phyloP scores from a whole-genome alignment of 2,329 filamentous ascomycete species.

The Didymella exigua region DNA sequence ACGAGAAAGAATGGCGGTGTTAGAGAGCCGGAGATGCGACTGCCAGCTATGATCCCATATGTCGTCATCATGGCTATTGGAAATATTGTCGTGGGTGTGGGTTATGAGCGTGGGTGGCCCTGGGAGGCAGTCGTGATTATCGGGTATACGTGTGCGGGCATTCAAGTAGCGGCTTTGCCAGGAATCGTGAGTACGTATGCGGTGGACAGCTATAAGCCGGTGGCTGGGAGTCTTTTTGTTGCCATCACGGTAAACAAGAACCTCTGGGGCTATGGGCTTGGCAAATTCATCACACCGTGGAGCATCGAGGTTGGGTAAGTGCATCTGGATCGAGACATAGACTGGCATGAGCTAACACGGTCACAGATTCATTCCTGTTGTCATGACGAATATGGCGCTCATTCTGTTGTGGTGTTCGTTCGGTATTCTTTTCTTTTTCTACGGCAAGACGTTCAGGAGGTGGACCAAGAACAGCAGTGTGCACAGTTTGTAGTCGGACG shows the following conservation, averaged over 20 bases:
- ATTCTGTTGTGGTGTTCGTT: conserved; percentile 60
- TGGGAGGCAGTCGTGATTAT: conserved; percentile 64
- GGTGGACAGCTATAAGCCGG: conserved; percentile 68
- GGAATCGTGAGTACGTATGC: conserved; percentile 65
- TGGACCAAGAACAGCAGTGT: conserved; percentile 63
- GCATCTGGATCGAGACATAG: too few species aligned
- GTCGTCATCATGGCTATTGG: conserved; percentile 62
- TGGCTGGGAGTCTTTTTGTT: conserved; percentile 65
- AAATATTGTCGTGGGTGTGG: conserved; percentile 61
- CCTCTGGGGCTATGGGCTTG: conserved; percentile 66
- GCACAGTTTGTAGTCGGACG: conserved; percentile 53
- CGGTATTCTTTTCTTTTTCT: conserved; percentile 62
- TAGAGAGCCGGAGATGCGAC: conserved; percentile 64
- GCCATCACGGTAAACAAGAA: conserved; percentile 69
- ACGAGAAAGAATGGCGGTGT: conserved; percentile 61
- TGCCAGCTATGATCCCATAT: conserved; percentile 63
- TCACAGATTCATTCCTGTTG: conserved; percentile 55
- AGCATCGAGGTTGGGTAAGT: conserved; percentile 53
- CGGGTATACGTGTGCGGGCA: conserved; percentile 62
- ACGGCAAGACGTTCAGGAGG: conserved; percentile 63
- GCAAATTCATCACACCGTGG: conserved; percentile 62
- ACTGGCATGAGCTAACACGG: neutral
- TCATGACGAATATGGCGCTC: conserved; percentile 65
- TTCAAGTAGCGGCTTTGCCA: conserved; percentile 66
- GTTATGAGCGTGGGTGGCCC: conserved; percentile 60